These are phyloP conservation scores for Botryotinia convoluta DNA, from an alignment of 2,329 filamentous ascomycete species.

Conservation along the genomic window DNA sequence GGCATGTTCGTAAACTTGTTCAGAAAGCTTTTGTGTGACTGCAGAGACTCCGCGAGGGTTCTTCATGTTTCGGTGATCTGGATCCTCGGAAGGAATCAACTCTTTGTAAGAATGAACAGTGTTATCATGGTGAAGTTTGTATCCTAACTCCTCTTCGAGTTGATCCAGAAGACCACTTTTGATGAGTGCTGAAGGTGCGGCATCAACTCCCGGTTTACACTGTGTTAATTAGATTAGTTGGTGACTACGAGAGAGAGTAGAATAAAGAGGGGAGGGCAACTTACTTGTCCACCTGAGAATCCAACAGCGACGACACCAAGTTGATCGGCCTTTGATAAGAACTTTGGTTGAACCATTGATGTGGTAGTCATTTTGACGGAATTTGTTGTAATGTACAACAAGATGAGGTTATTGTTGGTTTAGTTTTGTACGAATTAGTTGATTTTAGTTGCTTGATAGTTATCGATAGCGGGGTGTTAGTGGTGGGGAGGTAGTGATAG, in stretches of 20 bases:
- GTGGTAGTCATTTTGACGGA: constrained; percentile 35
- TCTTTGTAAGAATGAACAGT: constrained; percentile 79
- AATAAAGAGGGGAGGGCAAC: constrained; percentile 27
- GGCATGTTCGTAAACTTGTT: constrained; percentile 86
- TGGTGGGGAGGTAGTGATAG: background rate
- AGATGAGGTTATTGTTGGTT: background rate
- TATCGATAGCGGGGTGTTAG: constrained; percentile 10
- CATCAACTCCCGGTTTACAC: constrained; percentile 90
- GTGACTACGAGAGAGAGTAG: constrained; percentile 22
- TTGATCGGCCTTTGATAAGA: constrained; percentile 75
- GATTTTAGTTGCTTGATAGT: background rate
- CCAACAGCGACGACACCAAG: constrained; percentile 92
- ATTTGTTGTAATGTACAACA: background rate
- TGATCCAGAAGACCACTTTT: constrained; percentile 81
- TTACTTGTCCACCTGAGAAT: constrained; percentile 93
- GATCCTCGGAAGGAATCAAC: constrained; percentile 67
- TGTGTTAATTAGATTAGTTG: constrained; percentile 40
- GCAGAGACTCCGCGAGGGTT: constrained; percentile 82
- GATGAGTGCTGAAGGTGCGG: constrained; percentile 84
- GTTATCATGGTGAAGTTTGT: constrained; percentile 81
- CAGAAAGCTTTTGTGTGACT: constrained; percentile 75
- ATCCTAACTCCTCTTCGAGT: constrained; percentile 80
- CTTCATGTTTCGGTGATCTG: constrained; percentile 89
- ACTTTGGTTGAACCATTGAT: constrained; percentile 52
- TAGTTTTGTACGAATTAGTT: background rate